phyloP scores from a whole-genome alignment of 257 asterid species.

The Solanum tarapatanum region DNA sequence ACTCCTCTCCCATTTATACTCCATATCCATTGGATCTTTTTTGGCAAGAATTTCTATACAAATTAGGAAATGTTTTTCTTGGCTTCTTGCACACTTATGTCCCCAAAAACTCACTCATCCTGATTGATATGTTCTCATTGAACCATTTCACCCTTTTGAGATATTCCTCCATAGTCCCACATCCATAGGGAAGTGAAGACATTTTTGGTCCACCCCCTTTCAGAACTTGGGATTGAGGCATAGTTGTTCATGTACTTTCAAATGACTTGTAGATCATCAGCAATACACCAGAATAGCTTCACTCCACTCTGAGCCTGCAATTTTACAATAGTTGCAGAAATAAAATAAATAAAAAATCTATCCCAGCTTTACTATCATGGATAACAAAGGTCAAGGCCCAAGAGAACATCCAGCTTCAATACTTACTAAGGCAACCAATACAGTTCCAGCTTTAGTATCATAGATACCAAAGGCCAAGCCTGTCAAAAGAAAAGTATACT shows the following conservation, averaged over 20 bases:
- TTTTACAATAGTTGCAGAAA: background rate
- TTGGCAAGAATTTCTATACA: background rate
- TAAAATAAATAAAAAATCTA: background rate
- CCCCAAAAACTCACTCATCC: background rate
- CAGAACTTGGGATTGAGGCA: background rate
- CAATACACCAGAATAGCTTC: constrained; percentile 67
- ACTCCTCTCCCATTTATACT: background rate
- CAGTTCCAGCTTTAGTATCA: constrained; percentile 46
- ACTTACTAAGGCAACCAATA: constrained; percentile 54
- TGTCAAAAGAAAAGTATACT: background rate
- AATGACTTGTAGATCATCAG: constrained; percentile 49
- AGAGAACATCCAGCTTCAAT: background rate
- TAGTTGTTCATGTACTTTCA: background rate
- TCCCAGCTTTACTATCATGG: background rate
- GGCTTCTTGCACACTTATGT: background rate
- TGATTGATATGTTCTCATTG: background rate
- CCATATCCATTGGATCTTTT: background rate
- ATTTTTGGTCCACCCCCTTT: background rate
- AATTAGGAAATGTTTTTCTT: background rate
- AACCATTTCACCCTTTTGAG: background rate
- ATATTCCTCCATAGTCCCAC: background rate
- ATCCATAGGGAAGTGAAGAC: background rate
- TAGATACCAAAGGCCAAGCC: constrained; percentile 57
- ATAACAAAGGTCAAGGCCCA: background rate
- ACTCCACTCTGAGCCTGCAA: constrained; percentile 61